Percentiles rank a stretch among this genome's conserved stretches.
phyloP scores from a whole-genome alignment of 2,329 filamentous ascomycete genomes.

The Fusarium transvaalense region DNA sequence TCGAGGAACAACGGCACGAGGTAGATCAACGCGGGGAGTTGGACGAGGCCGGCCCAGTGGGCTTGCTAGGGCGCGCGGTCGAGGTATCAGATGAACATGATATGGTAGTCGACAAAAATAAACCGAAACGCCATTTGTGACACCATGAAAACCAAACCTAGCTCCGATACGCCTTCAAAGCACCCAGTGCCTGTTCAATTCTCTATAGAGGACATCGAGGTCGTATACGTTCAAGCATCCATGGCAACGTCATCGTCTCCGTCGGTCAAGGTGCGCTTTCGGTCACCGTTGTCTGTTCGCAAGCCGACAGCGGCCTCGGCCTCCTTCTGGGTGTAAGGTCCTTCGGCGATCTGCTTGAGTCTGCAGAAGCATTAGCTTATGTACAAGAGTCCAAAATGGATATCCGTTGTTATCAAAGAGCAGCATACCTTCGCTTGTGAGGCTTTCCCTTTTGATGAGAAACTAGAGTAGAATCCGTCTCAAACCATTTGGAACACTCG shows the following conservation, averaged over 20 bases:
- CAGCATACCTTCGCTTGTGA: slow-evolving; percentile 81
- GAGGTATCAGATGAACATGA: slow-evolving; percentile 58
- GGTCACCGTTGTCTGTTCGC: slow-evolving; percentile 71
- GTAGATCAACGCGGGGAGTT: slow-evolving; percentile 47
- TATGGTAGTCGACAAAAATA: slow-evolving; percentile 15
- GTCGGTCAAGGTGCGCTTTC: slow-evolving; percentile 28
- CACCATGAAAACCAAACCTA: slow-evolving; percentile 24
- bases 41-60: slow-evolving; percentile 59
- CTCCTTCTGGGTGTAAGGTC: slow-evolving; percentile 87
- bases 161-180: slow-evolving; percentile 19
- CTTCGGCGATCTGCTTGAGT: slow-evolving; percentile 83
- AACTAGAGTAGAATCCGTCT: slow-evolving; percentile 80
- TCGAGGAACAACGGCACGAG: slow-evolving; percentile 55
- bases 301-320: slow-evolving; percentile 85
- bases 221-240: slow-evolving; percentile 46
- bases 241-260: slow-evolving; percentile 52
- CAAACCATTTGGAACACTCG: slow-evolving; percentile 97
- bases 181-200: not conserved
- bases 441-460: slow-evolving; percentile 88
- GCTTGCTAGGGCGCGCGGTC: slow-evolving; percentile 60
- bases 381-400: not conserved
- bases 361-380: slow-evolving; percentile 60
- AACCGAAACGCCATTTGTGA: slow-evolving; percentile 35
- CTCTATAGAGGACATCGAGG: slow-evolving; percentile 14
- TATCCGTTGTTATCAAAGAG: slow-evolving; percentile 14